These are phyloP conservation scores for Martiniozyma asiatica DNA, from an alignment of 1,139 yeast species.

Conservation along the genomic window DNA sequence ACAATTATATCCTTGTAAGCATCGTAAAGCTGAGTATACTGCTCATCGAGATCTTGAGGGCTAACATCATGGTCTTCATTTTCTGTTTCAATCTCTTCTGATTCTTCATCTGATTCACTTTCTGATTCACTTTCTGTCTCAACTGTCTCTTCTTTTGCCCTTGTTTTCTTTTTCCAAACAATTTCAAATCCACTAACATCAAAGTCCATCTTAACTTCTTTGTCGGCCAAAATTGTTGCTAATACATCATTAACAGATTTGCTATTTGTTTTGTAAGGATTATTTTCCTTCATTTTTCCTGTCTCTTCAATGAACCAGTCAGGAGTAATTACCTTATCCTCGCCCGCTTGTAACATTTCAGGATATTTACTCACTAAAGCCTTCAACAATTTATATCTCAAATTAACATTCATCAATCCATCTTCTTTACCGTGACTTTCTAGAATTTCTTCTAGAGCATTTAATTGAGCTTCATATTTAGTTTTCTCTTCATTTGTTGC, in stretches of 20 bases:
- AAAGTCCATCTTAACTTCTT: constrained; percentile 34
- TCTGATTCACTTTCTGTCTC: constrained; percentile 26
- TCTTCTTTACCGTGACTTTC: constrained; percentile 1
- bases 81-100: constrained; percentile 7
- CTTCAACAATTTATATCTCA: constrained; percentile 11
- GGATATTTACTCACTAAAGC: constrained; percentile 12
- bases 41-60: constrained; percentile 12
- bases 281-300: constrained; percentile 19
- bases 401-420: constrained; percentile 4
- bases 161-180: constrained; percentile 26
- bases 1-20: constrained; percentile 40
- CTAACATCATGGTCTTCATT: constrained; percentile 14
- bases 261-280: constrained; percentile 37
- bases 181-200: constrained; percentile 48
- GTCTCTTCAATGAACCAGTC: constrained; percentile 20
- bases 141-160: constrained; percentile 13
- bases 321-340: constrained; percentile 18
- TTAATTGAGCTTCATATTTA: neutral
- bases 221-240: constrained; percentile 50
- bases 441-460: constrained; percentile 4
- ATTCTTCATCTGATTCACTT: constrained; percentile 12
- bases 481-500: constrained; percentile 9
- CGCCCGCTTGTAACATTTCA: constrained; percentile 5
- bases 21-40: constrained; percentile 25
- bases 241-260: constrained; percentile 32